A percentile compares a stretch with the other conserved stretches of the same genome.
Evolutionary conservation across 768 basidiomycete species (phyloP).

Genomic region (Lactarius vividus): DNA sequence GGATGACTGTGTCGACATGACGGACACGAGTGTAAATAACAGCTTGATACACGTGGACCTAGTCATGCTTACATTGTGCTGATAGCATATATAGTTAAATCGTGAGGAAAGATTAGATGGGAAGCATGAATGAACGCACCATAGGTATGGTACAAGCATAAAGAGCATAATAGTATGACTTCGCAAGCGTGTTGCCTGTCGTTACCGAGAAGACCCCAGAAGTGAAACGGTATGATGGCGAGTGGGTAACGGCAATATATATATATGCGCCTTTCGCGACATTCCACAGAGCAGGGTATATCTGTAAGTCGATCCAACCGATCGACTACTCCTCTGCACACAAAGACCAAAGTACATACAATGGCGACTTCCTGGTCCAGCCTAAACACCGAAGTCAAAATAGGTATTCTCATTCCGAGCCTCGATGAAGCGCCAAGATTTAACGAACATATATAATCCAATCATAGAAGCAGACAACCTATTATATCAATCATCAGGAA

Average conservation of each 20-base stretch:
- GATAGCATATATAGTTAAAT: conserved; percentile 12
- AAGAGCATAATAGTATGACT: conserved; percentile 9
- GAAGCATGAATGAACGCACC: conserved; percentile 6
- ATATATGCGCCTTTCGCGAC: conserved; percentile 18
- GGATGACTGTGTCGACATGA: conserved; percentile 12
- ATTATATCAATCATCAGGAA: neutral
- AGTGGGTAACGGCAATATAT: conserved; percentile 23
- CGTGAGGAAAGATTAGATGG: neutral
- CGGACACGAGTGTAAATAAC: neutral
- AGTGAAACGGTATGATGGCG: conserved; percentile 7
- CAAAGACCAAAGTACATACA: neutral
- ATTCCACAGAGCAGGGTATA: conserved; percentile 21
- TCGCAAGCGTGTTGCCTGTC: conserved; percentile 3
- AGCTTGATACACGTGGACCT: too few relatives aligned
- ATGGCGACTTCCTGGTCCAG: conserved; percentile 18
- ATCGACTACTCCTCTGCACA: too few relatives aligned
- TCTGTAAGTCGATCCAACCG: conserved; percentile 1
- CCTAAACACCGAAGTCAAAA: conserved; percentile 3
- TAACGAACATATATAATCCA: conserved; percentile 26
- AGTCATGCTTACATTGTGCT: conserved; percentile 17
- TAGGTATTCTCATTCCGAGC: neutral
- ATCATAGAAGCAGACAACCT: conserved; percentile 27
- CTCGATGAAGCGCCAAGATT: neutral
- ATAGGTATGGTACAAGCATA: conserved; percentile 15
- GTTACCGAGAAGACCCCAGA: conserved; percentile 17